Conservation (phyloP, 495 filamentous ascomycete species). For the Aspergillus taichungensis region DNA sequence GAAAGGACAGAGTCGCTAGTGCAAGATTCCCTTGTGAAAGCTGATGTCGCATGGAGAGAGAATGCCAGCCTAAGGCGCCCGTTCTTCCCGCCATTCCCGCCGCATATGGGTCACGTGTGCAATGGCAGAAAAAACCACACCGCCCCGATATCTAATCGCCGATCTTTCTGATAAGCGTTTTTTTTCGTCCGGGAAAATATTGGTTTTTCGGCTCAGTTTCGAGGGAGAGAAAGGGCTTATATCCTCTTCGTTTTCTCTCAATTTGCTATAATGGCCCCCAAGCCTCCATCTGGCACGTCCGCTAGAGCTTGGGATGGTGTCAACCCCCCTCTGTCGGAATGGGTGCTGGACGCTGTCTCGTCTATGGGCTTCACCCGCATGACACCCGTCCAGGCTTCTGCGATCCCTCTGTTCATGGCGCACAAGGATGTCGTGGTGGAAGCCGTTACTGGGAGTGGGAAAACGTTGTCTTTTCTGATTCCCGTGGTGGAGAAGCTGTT, state of each 20-base stretch:
- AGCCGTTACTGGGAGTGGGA: slow-evolving; percentile 92
- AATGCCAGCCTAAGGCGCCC: too few relatives aligned
- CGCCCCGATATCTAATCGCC: slow-evolving; percentile 20
- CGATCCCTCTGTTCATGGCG: slow-evolving; percentile 80
- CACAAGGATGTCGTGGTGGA: slow-evolving; percentile 98
- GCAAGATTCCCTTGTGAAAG: too few relatives aligned
- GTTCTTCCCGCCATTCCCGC: too few relatives aligned
- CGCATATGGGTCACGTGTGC: not conserved
- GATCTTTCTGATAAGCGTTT: slow-evolving; percentile 4
- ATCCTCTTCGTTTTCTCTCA: not conserved
- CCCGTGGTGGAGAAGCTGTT: slow-evolving; percentile 81
- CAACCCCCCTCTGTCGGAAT: slow-evolving; percentile 72
- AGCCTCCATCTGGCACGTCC: slow-evolving; percentile 26
- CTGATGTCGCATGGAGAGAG: too few relatives aligned
- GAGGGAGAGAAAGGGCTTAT: too few relatives aligned
- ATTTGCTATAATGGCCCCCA: slow-evolving; percentile 27
- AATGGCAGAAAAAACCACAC: slow-evolving; percentile 11
- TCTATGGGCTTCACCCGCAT: slow-evolving; percentile 80
- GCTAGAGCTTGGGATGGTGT: slow-evolving; percentile 71
- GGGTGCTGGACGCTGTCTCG: slow-evolving; percentile 76
- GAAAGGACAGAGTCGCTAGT: too few relatives aligned
- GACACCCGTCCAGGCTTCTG: slow-evolving; percentile 92
- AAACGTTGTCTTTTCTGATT: slow-evolving; percentile 86
- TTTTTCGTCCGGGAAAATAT: not conserved
- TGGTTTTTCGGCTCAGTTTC: not conserved